A percentile compares a stretch with the other conserved stretches of the same genome.
Evolutionary conservation across 1,284 basidiomycete species (phyloP).

Genomic region (Fistulina hepatica): DNA sequence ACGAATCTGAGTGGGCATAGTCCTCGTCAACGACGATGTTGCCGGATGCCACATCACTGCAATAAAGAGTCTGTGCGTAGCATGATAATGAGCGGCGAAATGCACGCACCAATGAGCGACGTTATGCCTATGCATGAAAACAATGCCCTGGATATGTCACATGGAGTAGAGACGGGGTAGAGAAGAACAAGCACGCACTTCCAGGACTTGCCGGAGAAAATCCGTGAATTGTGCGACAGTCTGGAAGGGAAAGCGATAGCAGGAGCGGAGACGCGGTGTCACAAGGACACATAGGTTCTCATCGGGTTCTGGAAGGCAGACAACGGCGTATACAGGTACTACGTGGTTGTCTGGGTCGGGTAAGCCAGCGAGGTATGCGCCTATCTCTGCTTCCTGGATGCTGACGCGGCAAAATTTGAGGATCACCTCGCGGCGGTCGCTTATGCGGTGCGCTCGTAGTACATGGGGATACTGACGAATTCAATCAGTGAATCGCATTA

Average conservation of each 20-base stretch:
- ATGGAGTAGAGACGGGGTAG: background rate
- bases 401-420: constrained; percentile 13
- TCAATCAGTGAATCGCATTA: background rate
- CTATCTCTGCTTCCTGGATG: constrained; percentile 13
- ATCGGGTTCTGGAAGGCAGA: constrained; percentile 7
- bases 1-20: background rate
- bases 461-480: constrained; percentile 12
- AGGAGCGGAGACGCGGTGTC: constrained; percentile 13
- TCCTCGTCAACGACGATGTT: constrained; percentile 14
- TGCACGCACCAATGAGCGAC: constrained; percentile 12
- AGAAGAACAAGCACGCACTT: constrained; percentile 5
- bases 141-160: constrained; percentile 9
- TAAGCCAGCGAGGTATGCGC: constrained; percentile 12
- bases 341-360: constrained; percentile 14
- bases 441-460: constrained; percentile 10
- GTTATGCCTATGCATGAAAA: constrained; percentile 16
- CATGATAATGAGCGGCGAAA: background rate
- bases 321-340: constrained; percentile 13
- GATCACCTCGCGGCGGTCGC: constrained; percentile 12
- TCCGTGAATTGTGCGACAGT: constrained; percentile 10
- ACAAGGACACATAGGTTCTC: constrained; percentile 12
- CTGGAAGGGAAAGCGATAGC: constrained; percentile 8
- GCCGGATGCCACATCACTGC: constrained; percentile 13
- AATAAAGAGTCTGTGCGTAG: background rate
- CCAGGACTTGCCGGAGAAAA: constrained; percentile 12